Evolutionary conservation across 257 asterid genomes (phyloP).

Genomic region (Ajuga chamaepitys): DNA sequence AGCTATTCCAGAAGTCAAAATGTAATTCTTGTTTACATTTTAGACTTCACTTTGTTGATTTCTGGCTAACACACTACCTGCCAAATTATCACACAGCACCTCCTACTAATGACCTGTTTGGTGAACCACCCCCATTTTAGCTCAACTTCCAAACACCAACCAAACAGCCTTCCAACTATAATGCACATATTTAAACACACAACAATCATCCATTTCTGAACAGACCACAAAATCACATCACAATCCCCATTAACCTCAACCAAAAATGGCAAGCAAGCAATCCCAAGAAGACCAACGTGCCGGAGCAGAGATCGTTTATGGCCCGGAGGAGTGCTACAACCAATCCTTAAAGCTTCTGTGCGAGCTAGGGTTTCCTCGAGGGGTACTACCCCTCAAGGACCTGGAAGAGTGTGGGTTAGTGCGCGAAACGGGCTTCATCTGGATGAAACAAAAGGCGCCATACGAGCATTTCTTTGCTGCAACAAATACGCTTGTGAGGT

Average conservation of each 20-base stretch:
- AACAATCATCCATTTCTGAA: slow-evolving; percentile 7
- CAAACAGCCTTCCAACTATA: slow-evolving; percentile 8
- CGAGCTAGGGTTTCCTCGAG: slow-evolving; percentile 82
- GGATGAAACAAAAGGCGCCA: slow-evolving; percentile 92
- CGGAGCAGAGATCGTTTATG: slow-evolving; percentile 60
- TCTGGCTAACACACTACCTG: too few species aligned
- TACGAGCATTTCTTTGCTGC: slow-evolving; percentile 62
- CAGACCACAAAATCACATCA: not conserved
- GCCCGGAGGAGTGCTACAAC: slow-evolving; percentile 51
- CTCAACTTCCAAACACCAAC: slow-evolving; percentile 45
- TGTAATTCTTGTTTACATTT: too few species aligned
- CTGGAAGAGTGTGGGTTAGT: slow-evolving; percentile 91
- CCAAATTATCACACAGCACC: not conserved
- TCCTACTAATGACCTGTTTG: slow-evolving; percentile 9
- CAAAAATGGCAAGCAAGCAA: slow-evolving; percentile 37
- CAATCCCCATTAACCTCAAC: too few species aligned
- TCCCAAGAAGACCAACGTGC: slow-evolving; percentile 33
- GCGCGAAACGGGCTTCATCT: slow-evolving; percentile 66
- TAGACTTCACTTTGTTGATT: too few species aligned
- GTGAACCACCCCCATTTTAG: slow-evolving; percentile 30
- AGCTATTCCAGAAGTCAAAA: not conserved
- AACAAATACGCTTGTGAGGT: slow-evolving; percentile 58
- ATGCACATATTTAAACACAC: slow-evolving; percentile 25
- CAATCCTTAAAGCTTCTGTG: slow-evolving; percentile 51
- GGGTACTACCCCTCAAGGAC: slow-evolving; percentile 76